Evolutionary conservation across 345 rosid genomes (phyloP), one percentile per base, ranked within the genome.

Genomic region (Sapria himalayana): DNA sequence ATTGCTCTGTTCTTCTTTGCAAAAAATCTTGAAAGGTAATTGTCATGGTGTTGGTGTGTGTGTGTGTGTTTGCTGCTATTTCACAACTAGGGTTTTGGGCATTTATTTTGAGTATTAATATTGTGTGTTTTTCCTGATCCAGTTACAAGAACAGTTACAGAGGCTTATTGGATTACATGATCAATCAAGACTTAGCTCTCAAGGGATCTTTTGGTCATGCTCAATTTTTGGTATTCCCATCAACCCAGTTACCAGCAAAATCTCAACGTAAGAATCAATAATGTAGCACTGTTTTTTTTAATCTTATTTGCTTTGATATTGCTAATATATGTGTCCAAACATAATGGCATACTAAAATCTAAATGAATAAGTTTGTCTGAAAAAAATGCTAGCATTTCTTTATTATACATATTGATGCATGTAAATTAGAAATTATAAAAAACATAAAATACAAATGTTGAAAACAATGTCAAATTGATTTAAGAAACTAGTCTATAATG

Each of bases 1-100:
- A 71, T 91, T 58, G 99, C 99, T 55, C 69, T 91, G 14, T 91
- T 74, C 76, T 77, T 91, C 55, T 91, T 91, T 66, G 99, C 99
- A 18, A 72, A 74, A 70, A 85, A 84, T 63, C 45, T 56, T 33
- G 89, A 75, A 51, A 77, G 95, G 99, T 84, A 51, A 48, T 7
- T 22, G 8, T 41, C 5, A 19, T 34, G n/a, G 31, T 13, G 17
- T 46, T 44, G 36, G 29, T 29, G 46, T 45, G 32, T 33, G 15
- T 41, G 6, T 20, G 15, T 33, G 17, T 40, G 6, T 5, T 32
- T 39, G 9, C 13, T 33, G n/a, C n/a, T n/a, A n/a, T n/a, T n/a
- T n/a, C n/a, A n/a, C n/a, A n/a, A n/a, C n/a, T n/a, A n/a, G n/a
- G n/a, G n/a, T n/a, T 25, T 19, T 27, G 23, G 19, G 23, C 25